Base-by-base conservation (phyloP, 345 rosid species). In the Excoecaria cochinchinensis region DNA sequence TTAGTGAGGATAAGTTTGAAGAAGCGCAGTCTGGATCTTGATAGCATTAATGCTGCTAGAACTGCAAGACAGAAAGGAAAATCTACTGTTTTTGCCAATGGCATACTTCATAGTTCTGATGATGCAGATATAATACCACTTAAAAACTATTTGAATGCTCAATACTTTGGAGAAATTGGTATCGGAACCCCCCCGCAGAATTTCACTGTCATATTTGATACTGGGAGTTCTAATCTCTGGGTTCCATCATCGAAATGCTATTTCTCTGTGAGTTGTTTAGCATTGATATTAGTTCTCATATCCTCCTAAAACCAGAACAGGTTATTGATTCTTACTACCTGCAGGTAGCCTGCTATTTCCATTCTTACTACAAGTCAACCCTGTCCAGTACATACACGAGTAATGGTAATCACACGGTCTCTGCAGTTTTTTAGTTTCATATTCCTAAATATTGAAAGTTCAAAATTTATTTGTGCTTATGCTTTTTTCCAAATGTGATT, bases 151-250 rank as follows among this genome's bases (percentile, higher is more conserved):
- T 58, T 89, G 78, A 87, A 90, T 72, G 88, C 96, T 50, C 97
- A 89, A 74, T 92, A 89, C 76, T 86, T 76, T 74, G 97, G 95
- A 84, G 95, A 84, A 72, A 84, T 92, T 31, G 88, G 89, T 73
- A 84, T 89, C 19, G 95, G 97, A 59, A 76, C 95, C 1, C 97
- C 94, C 5, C 85, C 94, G 0, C 97, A 92, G 77, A 86, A 84
- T 38, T 92, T 92, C 79, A 73, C 90, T 14, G 97, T 92, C 84
- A 78, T 92, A 73, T 92, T 92, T 63, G 95, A 92, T 70, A 89
- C 97, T 0, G 97, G 95, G 39, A 92, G 95, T 74, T 90, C 97
- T 55, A 90, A 92, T 75, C 90, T 92, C 55, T 92, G 97, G 97
- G 85, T 92, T 76, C 97, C 97, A 42, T 92, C 97, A 8, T 80